These are phyloP conservation scores for Ormosia semicastrata DNA, from an alignment of 306 rosid genomes.

Conservation along the genomic window DNA sequence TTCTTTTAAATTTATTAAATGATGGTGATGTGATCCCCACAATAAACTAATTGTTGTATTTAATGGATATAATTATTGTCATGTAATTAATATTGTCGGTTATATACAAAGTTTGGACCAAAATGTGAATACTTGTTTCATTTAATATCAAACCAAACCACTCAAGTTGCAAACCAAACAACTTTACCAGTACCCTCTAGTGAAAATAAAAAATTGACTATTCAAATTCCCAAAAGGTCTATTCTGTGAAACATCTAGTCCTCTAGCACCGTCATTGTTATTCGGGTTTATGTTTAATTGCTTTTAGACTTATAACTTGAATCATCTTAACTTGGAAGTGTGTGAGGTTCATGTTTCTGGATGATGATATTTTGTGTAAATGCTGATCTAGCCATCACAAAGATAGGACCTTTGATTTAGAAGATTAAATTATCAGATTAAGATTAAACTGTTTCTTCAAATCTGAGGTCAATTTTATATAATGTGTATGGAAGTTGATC, in stretches of 20 bases:
- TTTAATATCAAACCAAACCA: too few species aligned
- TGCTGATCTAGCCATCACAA: background rate
- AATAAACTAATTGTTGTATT: background rate
- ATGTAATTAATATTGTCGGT: background rate
- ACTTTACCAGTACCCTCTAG: constrained; percentile 43
- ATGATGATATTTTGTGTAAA: background rate
- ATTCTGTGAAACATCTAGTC: constrained; percentile 31
- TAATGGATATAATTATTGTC: background rate
- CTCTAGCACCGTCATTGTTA: constrained; percentile 12
- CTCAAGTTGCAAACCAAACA: background rate
- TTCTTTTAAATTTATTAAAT: background rate
- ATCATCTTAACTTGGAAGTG: background rate
- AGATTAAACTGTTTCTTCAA: background rate
- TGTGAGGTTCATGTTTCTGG: background rate
- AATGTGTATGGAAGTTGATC: too few species aligned
- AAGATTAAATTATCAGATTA: background rate
- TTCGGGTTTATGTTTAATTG: background rate
- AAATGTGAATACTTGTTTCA: too few species aligned
- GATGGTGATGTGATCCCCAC: background rate
- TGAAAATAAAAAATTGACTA: constrained; percentile 34
- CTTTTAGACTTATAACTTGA: background rate
- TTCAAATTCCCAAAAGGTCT: constrained; percentile 27
- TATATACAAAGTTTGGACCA: too few species aligned
- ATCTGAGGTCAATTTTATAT: too few species aligned
- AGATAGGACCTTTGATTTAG: too few species aligned